Conservation (phyloP, 331 rosid genomes). For the Quercus tomentella region DNA sequence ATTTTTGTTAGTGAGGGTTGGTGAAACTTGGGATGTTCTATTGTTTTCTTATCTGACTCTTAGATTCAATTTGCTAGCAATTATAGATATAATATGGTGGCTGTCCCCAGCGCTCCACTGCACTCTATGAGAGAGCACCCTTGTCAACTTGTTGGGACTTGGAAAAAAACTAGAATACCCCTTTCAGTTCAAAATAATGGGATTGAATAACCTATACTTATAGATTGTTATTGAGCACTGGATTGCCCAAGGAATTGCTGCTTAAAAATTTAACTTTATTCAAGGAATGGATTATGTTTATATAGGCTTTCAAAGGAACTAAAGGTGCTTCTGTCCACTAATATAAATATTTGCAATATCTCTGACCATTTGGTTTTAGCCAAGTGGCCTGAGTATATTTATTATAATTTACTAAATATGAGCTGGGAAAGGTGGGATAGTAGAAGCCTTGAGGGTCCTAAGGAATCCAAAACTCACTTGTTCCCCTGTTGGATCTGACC, state of each 20-base stretch:
- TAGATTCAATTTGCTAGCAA: too few species aligned
- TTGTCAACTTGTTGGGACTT: too few species aligned
- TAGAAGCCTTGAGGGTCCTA: neutral
- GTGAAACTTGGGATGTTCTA: too few species aligned
- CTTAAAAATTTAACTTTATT: neutral
- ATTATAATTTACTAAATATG: neutral
- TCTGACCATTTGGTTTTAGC: neutral
- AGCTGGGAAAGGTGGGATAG: neutral
- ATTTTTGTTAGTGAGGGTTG: too few species aligned
- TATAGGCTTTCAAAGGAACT: neutral
- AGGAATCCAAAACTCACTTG: slow-evolving; percentile 3
- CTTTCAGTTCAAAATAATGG: neutral
- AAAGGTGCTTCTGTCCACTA: neutral
- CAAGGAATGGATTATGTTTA: neutral
- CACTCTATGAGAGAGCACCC: too few species aligned
- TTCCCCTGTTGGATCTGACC: slow-evolving; percentile 4
- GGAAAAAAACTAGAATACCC: neutral
- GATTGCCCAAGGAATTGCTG: neutral
- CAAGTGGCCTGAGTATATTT: neutral
- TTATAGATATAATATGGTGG: too few species aligned
- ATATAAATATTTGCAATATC: neutral
- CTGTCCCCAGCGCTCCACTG: too few species aligned
- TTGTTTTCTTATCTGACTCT: too few species aligned
- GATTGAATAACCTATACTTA: neutral
- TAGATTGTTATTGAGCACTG: neutral